Percentiles rank a stretch among this genome's conserved stretches.
These are phyloP conservation scores for Phytophthora lateralis DNA, from an alignment of 352 stramenopile genomes.

Conservation along the genomic window DNA sequence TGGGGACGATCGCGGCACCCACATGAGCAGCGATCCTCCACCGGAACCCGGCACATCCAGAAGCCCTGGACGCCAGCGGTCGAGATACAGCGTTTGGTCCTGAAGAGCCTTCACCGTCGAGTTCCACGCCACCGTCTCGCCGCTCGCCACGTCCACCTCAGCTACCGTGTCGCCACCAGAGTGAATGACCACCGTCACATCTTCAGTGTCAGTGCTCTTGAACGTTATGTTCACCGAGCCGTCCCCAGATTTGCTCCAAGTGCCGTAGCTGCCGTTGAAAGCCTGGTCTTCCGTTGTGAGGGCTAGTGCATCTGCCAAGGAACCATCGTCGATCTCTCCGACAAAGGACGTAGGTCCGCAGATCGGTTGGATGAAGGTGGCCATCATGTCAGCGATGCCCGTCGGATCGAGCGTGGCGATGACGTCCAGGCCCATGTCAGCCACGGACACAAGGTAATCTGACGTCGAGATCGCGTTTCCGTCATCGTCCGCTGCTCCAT, in stretches of 20 bases:
- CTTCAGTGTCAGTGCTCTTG: slow-evolving; percentile 39
- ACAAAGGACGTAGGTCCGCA: slow-evolving; percentile 54
- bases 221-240: slow-evolving; percentile 46
- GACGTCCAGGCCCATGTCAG: slow-evolving; percentile 46
- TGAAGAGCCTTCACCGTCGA: slow-evolving; percentile 42
- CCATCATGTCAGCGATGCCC: slow-evolving; percentile 45
- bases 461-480: slow-evolving; percentile 34
- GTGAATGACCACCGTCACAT: slow-evolving; percentile 48
- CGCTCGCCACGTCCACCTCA: slow-evolving; percentile 41
- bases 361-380: slow-evolving; percentile 60
- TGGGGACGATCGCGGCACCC: slow-evolving; percentile 36
- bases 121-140: slow-evolving; percentile 44
- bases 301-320: slow-evolving; percentile 39
- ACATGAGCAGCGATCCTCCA: slow-evolving; percentile 51
- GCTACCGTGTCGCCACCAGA: slow-evolving; percentile 42
- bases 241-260: slow-evolving; percentile 43
- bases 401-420: slow-evolving; percentile 55
- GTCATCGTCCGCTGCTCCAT: slow-evolving; percentile 20
- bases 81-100: slow-evolving; percentile 56
- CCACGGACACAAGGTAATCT: slow-evolving; percentile 42
- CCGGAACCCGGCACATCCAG: slow-evolving; percentile 32
- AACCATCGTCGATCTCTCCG: slow-evolving; percentile 55
- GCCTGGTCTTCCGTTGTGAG: slow-evolving; percentile 41
- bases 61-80: slow-evolving; percentile 52
- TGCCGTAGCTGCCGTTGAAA: slow-evolving; percentile 44